phyloP scores from a whole-genome alignment of 768 basidiomycete species.

The Collybia mongolica region DNA sequence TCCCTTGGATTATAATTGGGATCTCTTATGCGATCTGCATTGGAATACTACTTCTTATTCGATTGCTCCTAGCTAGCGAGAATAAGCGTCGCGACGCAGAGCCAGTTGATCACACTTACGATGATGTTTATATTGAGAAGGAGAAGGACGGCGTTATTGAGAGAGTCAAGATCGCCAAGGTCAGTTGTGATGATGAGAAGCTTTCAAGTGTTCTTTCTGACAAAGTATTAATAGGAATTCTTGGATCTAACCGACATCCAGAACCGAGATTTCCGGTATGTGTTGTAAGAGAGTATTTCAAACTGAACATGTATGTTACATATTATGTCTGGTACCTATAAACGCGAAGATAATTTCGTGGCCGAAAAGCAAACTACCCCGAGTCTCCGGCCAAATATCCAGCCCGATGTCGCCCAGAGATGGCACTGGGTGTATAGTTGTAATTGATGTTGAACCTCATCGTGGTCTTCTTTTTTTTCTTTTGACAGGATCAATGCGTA shows the following conservation, averaged over 20 bases:
- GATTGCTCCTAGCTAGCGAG: constrained; percentile 52
- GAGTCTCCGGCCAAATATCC: too few relatives aligned
- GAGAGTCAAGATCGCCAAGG: constrained; percentile 67
- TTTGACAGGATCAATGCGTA: too few relatives aligned
- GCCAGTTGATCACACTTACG: constrained; percentile 48
- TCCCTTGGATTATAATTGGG: constrained; percentile 80
- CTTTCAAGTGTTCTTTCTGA: not conserved
- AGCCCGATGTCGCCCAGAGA: too few relatives aligned
- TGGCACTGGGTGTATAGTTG: too few relatives aligned
- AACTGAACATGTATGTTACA: too few relatives aligned
- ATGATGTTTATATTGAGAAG: constrained; percentile 61
- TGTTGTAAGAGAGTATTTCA: constrained; percentile 35
- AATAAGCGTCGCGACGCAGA: constrained; percentile 65
- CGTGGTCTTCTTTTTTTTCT: too few relatives aligned
- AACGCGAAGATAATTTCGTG: too few relatives aligned
- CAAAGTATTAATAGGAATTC: constrained; percentile 47
- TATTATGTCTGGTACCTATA: too few relatives aligned
- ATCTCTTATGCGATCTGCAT: constrained; percentile 60
- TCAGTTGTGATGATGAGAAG: constrained; percentile 18
- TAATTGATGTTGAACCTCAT: too few relatives aligned
- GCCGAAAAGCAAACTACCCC: too few relatives aligned
- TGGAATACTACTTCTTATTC: constrained; percentile 43
- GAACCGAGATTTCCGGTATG: constrained; percentile 74
- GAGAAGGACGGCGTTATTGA: constrained; percentile 50
- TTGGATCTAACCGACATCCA: constrained; percentile 73